These are phyloP conservation scores for Umbelopsis vinacea DNA, from an alignment of 192 early-diverging fungal species.

Conservation along the genomic window DNA sequence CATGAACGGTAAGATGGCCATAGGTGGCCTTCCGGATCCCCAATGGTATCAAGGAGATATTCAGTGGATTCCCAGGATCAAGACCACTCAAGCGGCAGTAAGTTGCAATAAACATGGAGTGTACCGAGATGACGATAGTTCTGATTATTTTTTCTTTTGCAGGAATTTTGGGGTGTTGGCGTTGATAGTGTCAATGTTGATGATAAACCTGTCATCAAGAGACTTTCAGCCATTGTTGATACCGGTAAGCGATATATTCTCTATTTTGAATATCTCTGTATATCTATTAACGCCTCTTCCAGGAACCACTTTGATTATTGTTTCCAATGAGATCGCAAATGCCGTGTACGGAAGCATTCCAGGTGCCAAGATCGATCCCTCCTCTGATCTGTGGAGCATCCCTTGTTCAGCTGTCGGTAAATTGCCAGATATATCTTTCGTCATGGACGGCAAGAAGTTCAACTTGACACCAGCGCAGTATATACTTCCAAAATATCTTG, in stretches of 20 bases:
- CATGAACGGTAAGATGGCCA: conserved; percentile 30
- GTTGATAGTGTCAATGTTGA: background rate
- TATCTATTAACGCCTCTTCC: background rate
- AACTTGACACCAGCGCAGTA: conserved; percentile 35
- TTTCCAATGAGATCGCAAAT: background rate
- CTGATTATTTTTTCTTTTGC: background rate
- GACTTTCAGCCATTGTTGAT: conserved; percentile 34
- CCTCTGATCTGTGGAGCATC: background rate
- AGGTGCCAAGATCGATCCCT: background rate
- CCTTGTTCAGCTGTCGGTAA: background rate
- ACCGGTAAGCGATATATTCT: conserved; percentile 3
- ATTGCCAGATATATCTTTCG: conserved; percentile 33
- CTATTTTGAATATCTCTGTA: background rate
- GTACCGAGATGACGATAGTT: background rate
- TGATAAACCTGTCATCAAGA: background rate
- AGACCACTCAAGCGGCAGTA: background rate
- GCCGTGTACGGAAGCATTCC: conserved; percentile 14
- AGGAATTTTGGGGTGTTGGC: conserved; percentile 10
- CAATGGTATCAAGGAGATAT: conserved; percentile 23
- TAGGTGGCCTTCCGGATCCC: conserved; percentile 31
- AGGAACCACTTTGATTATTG: conserved; percentile 38
- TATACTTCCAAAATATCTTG: conserved; percentile 20
- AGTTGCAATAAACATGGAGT: background rate
- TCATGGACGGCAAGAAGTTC: conserved; percentile 20
- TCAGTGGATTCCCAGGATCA: conserved; percentile 24